Base-by-base conservation (phyloP, 306 rosid species). In the Cucurbita argyrosperma region DNA sequence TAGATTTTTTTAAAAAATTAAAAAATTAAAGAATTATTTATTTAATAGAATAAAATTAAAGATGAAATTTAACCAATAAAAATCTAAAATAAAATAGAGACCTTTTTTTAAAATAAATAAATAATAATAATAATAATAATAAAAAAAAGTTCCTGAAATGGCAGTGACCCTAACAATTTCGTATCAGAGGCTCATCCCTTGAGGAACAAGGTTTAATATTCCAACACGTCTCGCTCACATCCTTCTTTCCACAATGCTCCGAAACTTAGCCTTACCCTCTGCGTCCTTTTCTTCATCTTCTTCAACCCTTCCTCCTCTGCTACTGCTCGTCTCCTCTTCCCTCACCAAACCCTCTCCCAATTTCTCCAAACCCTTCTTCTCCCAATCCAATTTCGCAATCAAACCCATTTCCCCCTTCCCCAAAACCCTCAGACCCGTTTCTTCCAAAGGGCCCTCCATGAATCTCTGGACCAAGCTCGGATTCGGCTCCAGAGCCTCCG, bases 391-490 rank as follows among this genome's bases (percentile, higher is more conserved):
- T 37, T 50, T 79, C 73, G 26, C 21, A 26, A 43, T 40, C 74
- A 79, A 81, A 62, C 69, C 78, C 47, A 47, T 70, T 56, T 82
- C 85, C 69, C 62, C 77, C 23, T 80, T 82, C 81, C 82, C 89
- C 16, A 79, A 68, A 70, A 81, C 87, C 58, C 81, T 16, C 62
- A 63, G 83, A 8, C 61, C 65, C 70, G 47, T 78, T 77, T 71
- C 86, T 60, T 42, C 66, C 58, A 68, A 12, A 78, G 78, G 49
- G 45, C 76, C 90, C 75, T 72, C 89, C 78, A 93, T 93, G 98
- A 93, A 89, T 85, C 62, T 93, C 80, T 76, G 87, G 82, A 89
- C 76, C 86, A 87, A 76, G 80, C 87, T 90, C 35, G 94, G 97
- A 35, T 87, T 93, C 76, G 94, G 96, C 30, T 68, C 90, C 37